Conservation (phyloP, 2,329 filamentous ascomycete species). For the Volutella citrinella region DNA sequence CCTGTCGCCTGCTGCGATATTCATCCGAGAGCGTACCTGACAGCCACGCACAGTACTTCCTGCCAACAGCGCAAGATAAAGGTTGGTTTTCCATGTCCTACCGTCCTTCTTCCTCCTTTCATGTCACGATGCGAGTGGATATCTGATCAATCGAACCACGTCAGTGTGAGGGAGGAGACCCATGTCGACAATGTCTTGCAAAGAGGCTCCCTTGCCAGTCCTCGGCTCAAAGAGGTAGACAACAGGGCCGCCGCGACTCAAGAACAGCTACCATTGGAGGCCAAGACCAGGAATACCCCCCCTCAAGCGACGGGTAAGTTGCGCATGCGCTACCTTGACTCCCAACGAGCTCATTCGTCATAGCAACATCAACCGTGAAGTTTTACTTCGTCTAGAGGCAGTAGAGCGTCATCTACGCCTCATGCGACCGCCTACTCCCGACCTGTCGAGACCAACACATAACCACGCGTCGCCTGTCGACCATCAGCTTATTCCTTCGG, state of each 20-base stretch:
- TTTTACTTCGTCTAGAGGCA: slow-evolving; percentile 7
- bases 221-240: slow-evolving; percentile 6
- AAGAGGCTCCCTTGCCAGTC: slow-evolving; percentile 12
- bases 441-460: not conserved
- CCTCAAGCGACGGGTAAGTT: too few species aligned
- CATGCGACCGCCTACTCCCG: slow-evolving; percentile 3
- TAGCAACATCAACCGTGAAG: slow-evolving; percentile 6
- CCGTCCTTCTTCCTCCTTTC: too few species aligned
- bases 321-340: too few species aligned
- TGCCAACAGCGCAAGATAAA: slow-evolving; percentile 18
- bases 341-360: too few species aligned
- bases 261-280: too few species aligned
- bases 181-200: slow-evolving; percentile 12
- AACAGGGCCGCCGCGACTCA: slow-evolving; percentile 3
- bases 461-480: slow-evolving; percentile 2
- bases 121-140: not conserved
- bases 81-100: slow-evolving; percentile 7
- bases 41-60: slow-evolving; percentile 7
- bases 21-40: not conserved
- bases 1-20: not conserved
- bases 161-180: slow-evolving; percentile 18
- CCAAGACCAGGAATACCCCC: too few species aligned
- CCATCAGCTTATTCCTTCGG: slow-evolving; percentile 7
- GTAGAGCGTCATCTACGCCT: slow-evolving; percentile 10
- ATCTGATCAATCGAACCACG: not conserved